Evolutionary conservation across 345 rosid genomes (phyloP).

Genomic region (Firmiana major): DNA sequence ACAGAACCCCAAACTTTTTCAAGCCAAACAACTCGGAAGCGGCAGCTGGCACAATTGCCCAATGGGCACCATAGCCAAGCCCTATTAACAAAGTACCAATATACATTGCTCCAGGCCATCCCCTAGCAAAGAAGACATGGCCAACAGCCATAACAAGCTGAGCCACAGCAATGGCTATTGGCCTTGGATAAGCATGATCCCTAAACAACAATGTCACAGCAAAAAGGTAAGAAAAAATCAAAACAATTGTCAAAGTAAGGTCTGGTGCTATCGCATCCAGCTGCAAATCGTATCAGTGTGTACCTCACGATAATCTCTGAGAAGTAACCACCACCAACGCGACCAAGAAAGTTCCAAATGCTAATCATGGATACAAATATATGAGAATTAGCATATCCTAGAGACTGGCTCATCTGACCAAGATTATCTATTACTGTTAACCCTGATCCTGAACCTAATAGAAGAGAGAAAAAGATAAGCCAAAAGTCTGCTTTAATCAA

Average conservation of each 20-base stretch:
- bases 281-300: conserved; percentile 2
- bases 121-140: conserved; percentile 73
- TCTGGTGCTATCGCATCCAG: neutral
- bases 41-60: conserved; percentile 95
- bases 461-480: conserved; percentile 77
- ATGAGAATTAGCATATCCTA: conserved; percentile 72
- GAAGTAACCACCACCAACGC: conserved; percentile 86
- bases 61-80: conserved; percentile 87
- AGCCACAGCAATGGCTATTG: conserved; percentile 75
- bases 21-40: conserved; percentile 93
- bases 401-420: conserved; percentile 92
- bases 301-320: conserved; percentile 90
- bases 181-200: conserved; percentile 86
- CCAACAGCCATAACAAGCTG: conserved; percentile 82
- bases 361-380: conserved; percentile 92
- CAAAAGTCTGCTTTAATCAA: conserved; percentile 86
- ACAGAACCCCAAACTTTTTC: conserved; percentile 76
- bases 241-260: neutral
- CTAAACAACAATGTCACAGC: conserved; percentile 28
- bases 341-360: conserved; percentile 95
- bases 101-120: conserved; percentile 79
- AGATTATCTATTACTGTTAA: conserved; percentile 88
- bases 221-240: neutral
- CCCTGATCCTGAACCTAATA: conserved; percentile 92
- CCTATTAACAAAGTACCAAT: conserved; percentile 83